Evolutionary conservation across 352 stramenopile genomes (phyloP).

Genomic region (Phytopythium helicoides): DNA sequence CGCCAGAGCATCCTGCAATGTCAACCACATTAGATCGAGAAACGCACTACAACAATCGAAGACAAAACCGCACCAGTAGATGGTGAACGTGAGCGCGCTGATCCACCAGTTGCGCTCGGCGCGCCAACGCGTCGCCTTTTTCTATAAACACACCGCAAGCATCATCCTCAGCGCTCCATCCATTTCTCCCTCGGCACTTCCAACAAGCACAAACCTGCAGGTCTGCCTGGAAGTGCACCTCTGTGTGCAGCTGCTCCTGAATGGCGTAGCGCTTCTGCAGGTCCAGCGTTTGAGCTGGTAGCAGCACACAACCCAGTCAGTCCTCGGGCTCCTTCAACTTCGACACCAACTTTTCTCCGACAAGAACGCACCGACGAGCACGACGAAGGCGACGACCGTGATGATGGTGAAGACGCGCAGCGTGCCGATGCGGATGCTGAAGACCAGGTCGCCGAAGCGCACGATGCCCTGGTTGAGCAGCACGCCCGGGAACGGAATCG

Average conservation of each 20-base stretch:
- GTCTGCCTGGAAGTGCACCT: conserved; percentile 66
- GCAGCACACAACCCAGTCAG: neutral
- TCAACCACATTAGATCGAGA: neutral
- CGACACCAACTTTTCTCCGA: neutral
- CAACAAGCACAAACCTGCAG: conserved; percentile 39
- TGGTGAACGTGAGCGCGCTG: conserved; percentile 79
- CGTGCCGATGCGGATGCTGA: conserved; percentile 72
- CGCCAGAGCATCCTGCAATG: conserved; percentile 65
- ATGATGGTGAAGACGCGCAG: conserved; percentile 76
- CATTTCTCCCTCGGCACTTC: neutral
- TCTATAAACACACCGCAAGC: conserved; percentile 19
- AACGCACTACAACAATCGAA: neutral
- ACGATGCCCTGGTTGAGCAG: conserved; percentile 65
- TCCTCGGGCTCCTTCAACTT: neutral
- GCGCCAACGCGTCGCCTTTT: conserved; percentile 76
- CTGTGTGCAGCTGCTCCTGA: conserved; percentile 23
- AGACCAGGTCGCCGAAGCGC: conserved; percentile 69
- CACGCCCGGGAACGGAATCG: conserved; percentile 67
- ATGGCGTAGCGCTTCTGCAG: conserved; percentile 73
- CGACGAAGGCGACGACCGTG: conserved; percentile 69
- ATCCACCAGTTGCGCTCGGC: conserved; percentile 86
- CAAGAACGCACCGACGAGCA: conserved; percentile 35
- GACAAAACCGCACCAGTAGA: conserved; percentile 60
- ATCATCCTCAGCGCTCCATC: neutral
- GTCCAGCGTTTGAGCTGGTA: conserved; percentile 67